Evolutionary conservation across 192 early-diverging fungal species (phyloP).

Genomic region (Dispira parvispora): DNA sequence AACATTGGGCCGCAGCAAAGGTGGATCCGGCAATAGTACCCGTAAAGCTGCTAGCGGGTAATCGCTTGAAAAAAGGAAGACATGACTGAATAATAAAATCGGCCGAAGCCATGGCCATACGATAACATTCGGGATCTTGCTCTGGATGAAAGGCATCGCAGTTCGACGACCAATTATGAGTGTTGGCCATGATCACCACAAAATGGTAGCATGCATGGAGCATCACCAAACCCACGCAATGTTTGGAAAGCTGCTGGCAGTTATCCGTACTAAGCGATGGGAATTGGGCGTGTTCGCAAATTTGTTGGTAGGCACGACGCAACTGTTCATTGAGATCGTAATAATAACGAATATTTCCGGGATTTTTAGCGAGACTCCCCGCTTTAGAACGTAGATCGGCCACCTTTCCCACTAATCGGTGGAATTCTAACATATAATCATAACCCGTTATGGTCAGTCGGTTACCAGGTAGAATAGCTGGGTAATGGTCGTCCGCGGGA

Average conservation of each 20-base stretch:
- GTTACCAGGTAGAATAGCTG: background rate
- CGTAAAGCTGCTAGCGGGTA: background rate
- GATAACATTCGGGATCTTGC: background rate
- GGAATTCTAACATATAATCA: background rate
- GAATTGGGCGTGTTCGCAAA: background rate
- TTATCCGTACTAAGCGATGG: background rate
- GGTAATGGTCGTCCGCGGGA: background rate
- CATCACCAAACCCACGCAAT: background rate
- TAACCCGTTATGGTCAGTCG: background rate
- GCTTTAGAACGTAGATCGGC: constrained; percentile 2
- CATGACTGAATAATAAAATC: background rate
- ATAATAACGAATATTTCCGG: background rate
- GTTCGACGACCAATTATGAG: background rate
- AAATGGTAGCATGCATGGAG: background rate
- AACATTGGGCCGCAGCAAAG: too few species aligned
- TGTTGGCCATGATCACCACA: background rate
- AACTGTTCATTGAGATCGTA: background rate
- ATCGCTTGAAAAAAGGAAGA: background rate
- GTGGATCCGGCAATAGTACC: too few species aligned
- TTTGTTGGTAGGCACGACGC: background rate
- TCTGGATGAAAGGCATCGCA: background rate
- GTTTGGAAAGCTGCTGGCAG: background rate
- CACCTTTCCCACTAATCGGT: background rate
- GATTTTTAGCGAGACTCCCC: background rate
- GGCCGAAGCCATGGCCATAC: background rate